Conservation (phyloP, 2,329 filamentous ascomycete species). For the Beauveria pseudobassiana region DNA sequence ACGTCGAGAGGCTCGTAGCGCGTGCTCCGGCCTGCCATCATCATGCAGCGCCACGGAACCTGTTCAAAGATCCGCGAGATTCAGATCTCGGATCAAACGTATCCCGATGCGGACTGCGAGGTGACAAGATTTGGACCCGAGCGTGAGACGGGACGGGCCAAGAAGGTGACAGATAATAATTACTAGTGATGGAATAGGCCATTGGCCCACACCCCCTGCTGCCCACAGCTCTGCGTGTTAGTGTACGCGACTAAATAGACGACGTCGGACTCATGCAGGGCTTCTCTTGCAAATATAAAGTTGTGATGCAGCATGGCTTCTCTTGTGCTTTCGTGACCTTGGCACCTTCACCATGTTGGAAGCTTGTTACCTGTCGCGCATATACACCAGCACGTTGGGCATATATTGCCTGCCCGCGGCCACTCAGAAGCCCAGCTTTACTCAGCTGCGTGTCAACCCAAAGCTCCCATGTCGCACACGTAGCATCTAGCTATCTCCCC, state of each 20-base stretch:
- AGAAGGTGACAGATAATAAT: neutral
- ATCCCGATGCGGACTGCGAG: neutral
- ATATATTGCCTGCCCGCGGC: neutral
- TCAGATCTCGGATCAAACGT: neutral
- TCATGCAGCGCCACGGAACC: neutral
- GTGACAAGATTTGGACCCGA: neutral
- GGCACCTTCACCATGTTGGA: neutral
- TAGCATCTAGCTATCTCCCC: neutral
- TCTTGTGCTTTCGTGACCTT: neutral
- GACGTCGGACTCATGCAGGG: neutral
- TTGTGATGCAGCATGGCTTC: neutral
- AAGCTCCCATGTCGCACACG: neutral
- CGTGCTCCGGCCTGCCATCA: neutral
- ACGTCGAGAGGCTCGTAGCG: conserved; percentile 5
- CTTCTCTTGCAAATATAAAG: neutral
- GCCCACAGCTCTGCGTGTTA: neutral
- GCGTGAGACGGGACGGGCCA: neutral
- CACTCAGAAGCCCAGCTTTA: conserved; percentile 8
- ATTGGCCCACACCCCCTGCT: conserved; percentile 3
- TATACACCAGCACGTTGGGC: neutral
- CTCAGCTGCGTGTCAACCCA: neutral
- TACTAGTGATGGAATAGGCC: neutral
- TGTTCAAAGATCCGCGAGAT: neutral
- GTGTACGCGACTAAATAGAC: neutral
- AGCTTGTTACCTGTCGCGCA: neutral